Base-by-base conservation (phyloP, 345 rosid species). In the Camelina hispida region DNA sequence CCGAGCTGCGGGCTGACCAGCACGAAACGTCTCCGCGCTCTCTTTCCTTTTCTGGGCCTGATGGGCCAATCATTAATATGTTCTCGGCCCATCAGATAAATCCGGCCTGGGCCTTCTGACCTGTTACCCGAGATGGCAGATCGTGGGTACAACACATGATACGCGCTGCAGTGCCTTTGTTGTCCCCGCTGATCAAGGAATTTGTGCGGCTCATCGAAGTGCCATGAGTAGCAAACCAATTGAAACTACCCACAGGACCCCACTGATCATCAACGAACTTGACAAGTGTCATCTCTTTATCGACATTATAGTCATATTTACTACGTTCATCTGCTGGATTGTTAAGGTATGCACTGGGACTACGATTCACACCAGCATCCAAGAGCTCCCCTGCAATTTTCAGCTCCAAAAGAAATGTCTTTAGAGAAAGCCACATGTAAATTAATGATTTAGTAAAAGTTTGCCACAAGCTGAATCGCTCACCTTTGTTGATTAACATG, bases 191-290 rank as follows among this genome's bases (percentile, higher is more conserved):
- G 66, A 91, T 86, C 84, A 89, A 82, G 14, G 96, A 83, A 83
- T 91, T 91, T 68, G 91, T 75, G 64, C 97, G 97, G 74, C 96
- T 88, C 98, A 93, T 93, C 47, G 96, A 93, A 55, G 98, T 91
- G 69, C 97, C 98, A 77, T 91, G 97, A 71, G 97, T 93, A 38
- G 98, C 93, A 83, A 93, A 93, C 97, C 96, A 89, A 76, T 89
- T 89, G 84, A 93, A 89, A 83, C 93, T 87, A 51, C 97, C 97
- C 18, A 93, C 85, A 25, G 98, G 89, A 43, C 97, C 93, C 93
- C 93, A 87, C 74, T 83, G 83, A 44, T 83, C 81, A 69, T 90
- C 98, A 2, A 87, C 91, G 79, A 93, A 93, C 84, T 93, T 93
- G 72, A 93, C 65, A 60, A 90, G 93, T 44, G 93, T 90, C 98